phyloP scores from a whole-genome alignment of 768 basidiomycete genomes.

The Lyophyllum atratum region DNA sequence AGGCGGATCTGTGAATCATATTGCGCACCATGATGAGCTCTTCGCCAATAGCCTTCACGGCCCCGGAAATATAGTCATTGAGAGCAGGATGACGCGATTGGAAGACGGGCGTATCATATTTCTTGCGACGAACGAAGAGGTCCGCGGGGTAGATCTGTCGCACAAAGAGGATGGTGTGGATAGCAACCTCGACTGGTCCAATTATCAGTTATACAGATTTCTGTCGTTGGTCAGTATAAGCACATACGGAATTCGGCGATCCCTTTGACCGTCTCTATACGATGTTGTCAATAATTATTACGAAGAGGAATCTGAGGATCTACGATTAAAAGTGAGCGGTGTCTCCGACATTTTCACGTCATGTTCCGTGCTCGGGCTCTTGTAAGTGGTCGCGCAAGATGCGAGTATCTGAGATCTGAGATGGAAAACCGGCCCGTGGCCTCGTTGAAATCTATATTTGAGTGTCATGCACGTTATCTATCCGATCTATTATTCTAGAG shows the following conservation, averaged over 20 bases:
- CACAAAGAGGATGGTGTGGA: conserved; percentile 90
- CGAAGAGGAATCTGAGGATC: conserved; percentile 3
- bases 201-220: background rate
- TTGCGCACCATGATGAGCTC: conserved; percentile 67
- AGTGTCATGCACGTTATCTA: background rate
- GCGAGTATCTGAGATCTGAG: too few relatives aligned
- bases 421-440: too few relatives aligned
- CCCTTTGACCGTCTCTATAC: conserved; percentile 60
- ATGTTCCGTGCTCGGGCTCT: conserved; percentile 3
- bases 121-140: conserved; percentile 84
- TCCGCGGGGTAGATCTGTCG: conserved; percentile 90
- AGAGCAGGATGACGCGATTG: conserved; percentile 92
- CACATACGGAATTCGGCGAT: conserved; percentile 76
- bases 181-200: conserved; percentile 83
- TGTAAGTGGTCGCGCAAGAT: too few relatives aligned
- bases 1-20: background rate
- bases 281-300: conserved; percentile 1
- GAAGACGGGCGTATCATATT: conserved; percentile 89
- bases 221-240: conserved; percentile 1
- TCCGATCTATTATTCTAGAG: background rate
- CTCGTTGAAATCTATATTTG: too few relatives aligned
- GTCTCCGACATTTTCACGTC: conserved; percentile 26
- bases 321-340: conserved; percentile 37
- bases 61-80: conserved; percentile 88
- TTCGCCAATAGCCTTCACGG: conserved; percentile 77